Evolutionary conservation across 345 rosid species (phyloP), one percentile per base, ranked within the genome.

Genomic region (Lumnitzera racemosa): DNA sequence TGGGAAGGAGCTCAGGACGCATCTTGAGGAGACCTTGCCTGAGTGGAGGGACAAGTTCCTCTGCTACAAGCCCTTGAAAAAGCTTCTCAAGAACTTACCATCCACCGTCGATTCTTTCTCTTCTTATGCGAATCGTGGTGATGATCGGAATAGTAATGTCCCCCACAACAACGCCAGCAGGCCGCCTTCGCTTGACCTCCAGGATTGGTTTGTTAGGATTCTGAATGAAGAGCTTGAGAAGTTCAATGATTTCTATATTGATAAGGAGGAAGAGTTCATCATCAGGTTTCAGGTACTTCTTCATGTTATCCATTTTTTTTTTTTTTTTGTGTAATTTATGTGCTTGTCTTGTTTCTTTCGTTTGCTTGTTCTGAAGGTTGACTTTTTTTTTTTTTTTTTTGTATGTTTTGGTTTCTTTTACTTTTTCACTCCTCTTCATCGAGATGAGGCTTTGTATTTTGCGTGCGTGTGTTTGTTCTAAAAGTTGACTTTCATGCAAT

Each of bases 1-100:
- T 67, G 96, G 98, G 11, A 86, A 91, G 65, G 98, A 91, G 61
- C 88, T 91, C 81, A 84, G 74, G 46, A 86, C 84, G 66, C 96
- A 91, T 69, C 83, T 91, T 57, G 90, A 86, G 81, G 96, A 91
- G 62, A 88, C 91, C 16, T 73, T 91, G 41, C 98, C 98, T 2
- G 96, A 79, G 72, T 91, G 96, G 98, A 83, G 96, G 69, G 98
- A 88, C 78, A 91, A 91, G 79, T 88, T 91, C 76, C 95, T 91
- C 51, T 83, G 91, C 72, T 91, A 91, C 76, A 88, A 91, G 60
- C 96, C 90, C 66, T 77, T 91, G 58, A 91, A 91, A 70, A 86
- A 86, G 69, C 88, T 91, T 72, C 88, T 88, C 68, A 86, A 91
- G 67, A 68, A 77, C 53, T 62, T 80, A 70, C 86, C 88, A 55